Conservation (phyloP, 2,329 filamentous ascomycete species). For the Thermochaetoides dissita region DNA sequence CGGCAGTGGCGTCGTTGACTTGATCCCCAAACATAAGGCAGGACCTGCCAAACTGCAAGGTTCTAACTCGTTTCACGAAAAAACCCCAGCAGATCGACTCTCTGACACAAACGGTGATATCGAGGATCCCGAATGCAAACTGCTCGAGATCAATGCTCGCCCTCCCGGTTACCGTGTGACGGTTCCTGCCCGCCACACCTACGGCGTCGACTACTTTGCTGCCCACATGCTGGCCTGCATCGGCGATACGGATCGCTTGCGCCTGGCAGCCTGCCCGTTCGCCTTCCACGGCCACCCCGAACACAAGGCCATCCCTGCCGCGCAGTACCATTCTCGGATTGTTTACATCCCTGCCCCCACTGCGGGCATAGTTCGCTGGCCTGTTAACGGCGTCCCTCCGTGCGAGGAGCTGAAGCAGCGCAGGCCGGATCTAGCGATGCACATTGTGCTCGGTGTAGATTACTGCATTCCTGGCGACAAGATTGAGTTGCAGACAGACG, state of each 20-base stretch:
- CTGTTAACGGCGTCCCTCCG: constrained; percentile 4
- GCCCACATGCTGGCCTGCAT: constrained; percentile 14
- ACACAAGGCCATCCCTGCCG: background rate
- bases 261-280: constrained; percentile 9
- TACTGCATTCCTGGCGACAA: constrained; percentile 11
- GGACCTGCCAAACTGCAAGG: background rate
- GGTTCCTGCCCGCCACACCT: constrained; percentile 14
- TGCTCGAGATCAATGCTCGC: constrained; percentile 17
- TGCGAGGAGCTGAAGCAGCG: constrained; percentile 13
- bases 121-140: constrained; percentile 6
- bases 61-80: too few relatives aligned
- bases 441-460: constrained; percentile 13
- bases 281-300: background rate
- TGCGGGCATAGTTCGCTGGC: constrained; percentile 8
- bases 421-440: constrained; percentile 8
- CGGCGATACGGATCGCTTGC: constrained; percentile 9
- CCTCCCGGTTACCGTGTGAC: constrained; percentile 15
- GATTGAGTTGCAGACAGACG: constrained; percentile 11
- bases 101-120: too few relatives aligned
- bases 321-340: constrained; percentile 14
- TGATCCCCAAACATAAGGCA: constrained; percentile 1
- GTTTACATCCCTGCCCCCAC: constrained; percentile 14
- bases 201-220: constrained; percentile 16
- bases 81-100: too few relatives aligned
- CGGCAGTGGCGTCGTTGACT: constrained; percentile 6